Conservation (phyloP, 257 asterid species). For the Penstemon davidsonii region DNA sequence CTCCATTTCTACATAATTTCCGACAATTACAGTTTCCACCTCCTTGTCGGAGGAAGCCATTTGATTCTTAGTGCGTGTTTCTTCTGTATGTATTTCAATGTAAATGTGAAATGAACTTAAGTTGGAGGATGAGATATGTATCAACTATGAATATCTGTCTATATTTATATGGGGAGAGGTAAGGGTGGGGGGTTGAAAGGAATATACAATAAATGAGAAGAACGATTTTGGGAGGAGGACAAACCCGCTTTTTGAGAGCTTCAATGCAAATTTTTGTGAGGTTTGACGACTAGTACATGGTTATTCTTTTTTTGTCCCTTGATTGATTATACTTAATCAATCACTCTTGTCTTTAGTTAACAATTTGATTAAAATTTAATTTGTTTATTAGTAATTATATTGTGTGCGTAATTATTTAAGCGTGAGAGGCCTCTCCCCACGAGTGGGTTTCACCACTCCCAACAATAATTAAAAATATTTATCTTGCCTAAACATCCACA, state of each 20-base stretch:
- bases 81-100: not conserved
- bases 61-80: not conserved
- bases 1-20: slow-evolving; percentile 45
- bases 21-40: slow-evolving; percentile 39
- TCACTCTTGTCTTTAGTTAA: not conserved
- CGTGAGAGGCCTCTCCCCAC: slow-evolving; percentile 48
- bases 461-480: slow-evolving; percentile 4
- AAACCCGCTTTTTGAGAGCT: slow-evolving; percentile 24
- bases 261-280: not conserved
- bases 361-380: not conserved
- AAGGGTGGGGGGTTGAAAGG: slow-evolving; percentile 5
- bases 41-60: slow-evolving; percentile 30
- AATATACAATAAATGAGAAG: not conserved
- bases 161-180: not conserved
- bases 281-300: not conserved
- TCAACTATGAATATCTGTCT: not conserved
- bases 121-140: not conserved
- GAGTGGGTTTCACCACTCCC: slow-evolving; percentile 47
- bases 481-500: not conserved
- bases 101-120: not conserved
- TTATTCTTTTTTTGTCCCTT: not conserved
- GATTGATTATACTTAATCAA: not conserved
- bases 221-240: slow-evolving; percentile 21
- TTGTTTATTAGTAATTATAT: not conserved
- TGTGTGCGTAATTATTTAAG: slow-evolving; percentile 31